Percentiles rank a stretch among this genome's conserved stretches.
Conservation (phyloP, 176 grass and related monocot species). For the Avena sativa region DNA sequence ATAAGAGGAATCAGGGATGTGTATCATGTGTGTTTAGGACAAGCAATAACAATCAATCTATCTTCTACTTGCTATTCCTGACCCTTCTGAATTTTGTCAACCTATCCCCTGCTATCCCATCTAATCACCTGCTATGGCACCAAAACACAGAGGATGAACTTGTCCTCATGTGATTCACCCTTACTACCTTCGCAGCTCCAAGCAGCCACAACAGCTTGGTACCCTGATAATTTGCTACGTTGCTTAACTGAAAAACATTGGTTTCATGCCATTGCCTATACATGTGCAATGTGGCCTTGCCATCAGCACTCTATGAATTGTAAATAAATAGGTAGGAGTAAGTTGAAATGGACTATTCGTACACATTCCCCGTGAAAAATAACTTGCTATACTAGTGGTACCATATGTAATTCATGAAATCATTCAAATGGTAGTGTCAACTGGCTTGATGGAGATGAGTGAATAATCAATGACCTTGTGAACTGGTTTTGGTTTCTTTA, state of each 20-base stretch:
- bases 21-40: too few relatives aligned
- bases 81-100: too few relatives aligned
- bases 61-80: too few relatives aligned
- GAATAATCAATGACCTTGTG: constrained; percentile 6
- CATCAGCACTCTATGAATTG: neutral
- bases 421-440: constrained; percentile 3
- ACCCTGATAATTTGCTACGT: neutral
- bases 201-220: neutral
- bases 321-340: neutral
- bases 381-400: neutral
- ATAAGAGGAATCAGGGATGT: too few relatives aligned
- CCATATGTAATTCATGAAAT: neutral
- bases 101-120: too few relatives aligned
- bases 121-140: too few relatives aligned
- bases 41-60: too few relatives aligned
- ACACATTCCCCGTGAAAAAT: neutral
- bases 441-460: neutral
- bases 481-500: constrained; percentile 11
- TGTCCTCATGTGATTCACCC: too few relatives aligned
- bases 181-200: too few relatives aligned
- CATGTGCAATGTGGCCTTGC: neutral
- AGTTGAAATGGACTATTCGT: constrained; percentile 10
- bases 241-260: neutral
- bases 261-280: neutral
- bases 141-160: too few relatives aligned